Evolutionary conservation across 345 rosid genomes (phyloP), one percentile per base, ranked within the genome.

Genomic region (Salix dunnii): DNA sequence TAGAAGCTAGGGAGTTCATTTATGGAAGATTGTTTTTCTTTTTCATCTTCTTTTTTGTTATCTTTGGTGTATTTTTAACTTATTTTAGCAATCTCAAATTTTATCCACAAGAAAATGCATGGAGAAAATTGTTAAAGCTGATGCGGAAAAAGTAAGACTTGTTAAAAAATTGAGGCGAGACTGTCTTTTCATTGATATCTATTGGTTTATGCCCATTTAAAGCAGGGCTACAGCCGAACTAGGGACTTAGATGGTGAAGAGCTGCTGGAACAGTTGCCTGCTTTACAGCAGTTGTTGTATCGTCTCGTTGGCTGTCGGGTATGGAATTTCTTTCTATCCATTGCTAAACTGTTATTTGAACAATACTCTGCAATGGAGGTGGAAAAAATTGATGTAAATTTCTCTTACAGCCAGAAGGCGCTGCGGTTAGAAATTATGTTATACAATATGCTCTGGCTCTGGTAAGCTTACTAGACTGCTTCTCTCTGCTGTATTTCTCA

Each of bases 231-330:
- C 77, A 86, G 98, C 85, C 92, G 85, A 89, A 94, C 97, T 33
- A 90, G 96, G 84, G 97, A 92, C 21, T 84, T 96, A 87, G 91
- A 82, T 60, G 85, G 94, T 79, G 93, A 92, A 85, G 97, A 88
- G 46, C 83, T 94, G 68, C 83, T 96, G 89, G 97, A 87, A 78
- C 98, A 96, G 83, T 75, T 96, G 85, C 97, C 98, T 74, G 89
- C 97, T 71, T 77, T 96, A 77, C 99, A 96, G 89, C 88, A 91
- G 79, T 87, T 92, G 80, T 87, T 96, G 53, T 84, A 91, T 82
- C 98, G 98, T 82, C 97, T 96, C 77, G 89, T 94, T 71, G 97
- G 97, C 81, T 96, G 99, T 86, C 91, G 81, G 96, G 99, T 96
- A 91, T 42, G 11, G n/a, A 68, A 16, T 42, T 40, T 64, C 43